phyloP scores from a whole-genome alignment of 768 basidiomycete species.

The Hortiboletus campestris region DNA sequence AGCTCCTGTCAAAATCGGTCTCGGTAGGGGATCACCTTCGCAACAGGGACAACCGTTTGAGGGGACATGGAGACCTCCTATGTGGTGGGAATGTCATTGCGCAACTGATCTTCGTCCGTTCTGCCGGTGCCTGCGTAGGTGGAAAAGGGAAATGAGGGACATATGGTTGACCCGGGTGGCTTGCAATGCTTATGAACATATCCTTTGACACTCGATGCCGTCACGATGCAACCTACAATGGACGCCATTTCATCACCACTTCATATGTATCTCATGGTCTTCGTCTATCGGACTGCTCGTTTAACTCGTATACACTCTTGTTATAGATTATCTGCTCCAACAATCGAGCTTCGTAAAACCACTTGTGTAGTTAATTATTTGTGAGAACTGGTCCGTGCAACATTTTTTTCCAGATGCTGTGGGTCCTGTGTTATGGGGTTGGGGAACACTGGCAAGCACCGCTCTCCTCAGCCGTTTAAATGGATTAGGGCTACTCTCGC shows the following conservation, averaged over 20 bases:
- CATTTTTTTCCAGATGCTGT: slow-evolving; percentile 7
- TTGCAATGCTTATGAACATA: slow-evolving; percentile 45
- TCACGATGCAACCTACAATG: background rate
- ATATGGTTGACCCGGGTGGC: slow-evolving; percentile 47
- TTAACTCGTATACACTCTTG: background rate
- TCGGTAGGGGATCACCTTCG: slow-evolving; percentile 5
- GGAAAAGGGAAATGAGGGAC: slow-evolving; percentile 43
- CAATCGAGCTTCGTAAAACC: background rate
- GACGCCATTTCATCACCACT: slow-evolving; percentile 1
- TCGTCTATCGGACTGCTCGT: background rate
- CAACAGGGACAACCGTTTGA: slow-evolving; percentile 26
- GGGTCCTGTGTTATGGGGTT: slow-evolving; percentile 4
- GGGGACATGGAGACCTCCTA: slow-evolving; percentile 34
- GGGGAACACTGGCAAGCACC: background rate
- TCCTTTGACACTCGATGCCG: background rate
- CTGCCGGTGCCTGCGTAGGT: slow-evolving; percentile 29
- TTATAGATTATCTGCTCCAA: background rate
- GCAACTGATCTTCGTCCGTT: slow-evolving; percentile 21
- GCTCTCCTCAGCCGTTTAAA: background rate
- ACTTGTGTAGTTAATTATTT: background rate
- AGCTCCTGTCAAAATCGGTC: slow-evolving; percentile 1
- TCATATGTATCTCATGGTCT: background rate
- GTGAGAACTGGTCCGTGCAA: background rate
- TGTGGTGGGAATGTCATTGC: slow-evolving; percentile 34
- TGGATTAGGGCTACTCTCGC: no score